Evolutionary conservation across 306 rosid species (phyloP), one percentile per base, ranked within the genome.

Genomic region (Betula pendula): DNA sequence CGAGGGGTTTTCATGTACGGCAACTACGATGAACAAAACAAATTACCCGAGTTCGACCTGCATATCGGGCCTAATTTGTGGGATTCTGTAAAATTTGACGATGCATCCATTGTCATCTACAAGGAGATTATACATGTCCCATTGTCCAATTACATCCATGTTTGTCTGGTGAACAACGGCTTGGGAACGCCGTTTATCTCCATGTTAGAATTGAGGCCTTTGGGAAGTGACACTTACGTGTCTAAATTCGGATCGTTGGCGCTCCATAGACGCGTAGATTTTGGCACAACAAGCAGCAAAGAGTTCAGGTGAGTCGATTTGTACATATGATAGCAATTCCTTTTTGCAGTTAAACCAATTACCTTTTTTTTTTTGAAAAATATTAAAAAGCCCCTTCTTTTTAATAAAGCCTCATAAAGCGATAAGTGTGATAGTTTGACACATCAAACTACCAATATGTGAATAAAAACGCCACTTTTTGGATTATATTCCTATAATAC

Each of bases 161-260:
- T 89, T n/a, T 89, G 91, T 66, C 83, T 87, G 0, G 55, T 87
- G 47, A 78, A 87, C 65, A 82, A 59, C 0, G 80, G 62, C 19
- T 3, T 3, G 0, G 94, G 90, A 72, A 85, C 74, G 7, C 94
- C 94, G 7, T 89, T 87, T 79, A 85, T 90, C 77, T 87, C 91
- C 3, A 75, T 84, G 5, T 29, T 90, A 17, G 91, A 90, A n/a
- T 62, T 87, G 2, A 83, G 89, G 80, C 86, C 84, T 31, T 70
- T 90, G 47, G 50, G 56, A 7, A 48, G 71, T 73, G 25, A 38
- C 10, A 75, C 70, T 68, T 85, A 88, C 24, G 19, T 27, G 25
- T 72, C 81, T 35, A 2, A 27, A 6, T 12, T 44, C 17, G 73
- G 59, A 24, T 81, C 88, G 4, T 51, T 87, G 45, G 59, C 66